Evolutionary conservation across 108 stramenopile genomes (phyloP).

Genomic region (Fragilariopsis cylindrus): DNA sequence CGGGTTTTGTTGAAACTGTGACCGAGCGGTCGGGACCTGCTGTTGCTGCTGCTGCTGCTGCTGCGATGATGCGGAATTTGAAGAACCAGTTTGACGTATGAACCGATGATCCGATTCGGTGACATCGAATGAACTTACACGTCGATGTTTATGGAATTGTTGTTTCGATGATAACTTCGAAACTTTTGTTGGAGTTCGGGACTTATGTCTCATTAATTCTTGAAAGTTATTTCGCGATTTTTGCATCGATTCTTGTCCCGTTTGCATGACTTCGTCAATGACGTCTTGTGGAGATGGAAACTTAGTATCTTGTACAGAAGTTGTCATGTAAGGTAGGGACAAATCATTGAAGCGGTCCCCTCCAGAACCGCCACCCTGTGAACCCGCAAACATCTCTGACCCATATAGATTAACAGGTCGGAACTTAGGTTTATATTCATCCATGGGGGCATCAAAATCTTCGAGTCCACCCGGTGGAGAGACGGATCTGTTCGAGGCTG

Average conservation of each 20-base stretch:
- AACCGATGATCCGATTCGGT: neutral
- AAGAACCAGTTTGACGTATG: too few species aligned
- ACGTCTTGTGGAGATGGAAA: slow-evolving; percentile 5
- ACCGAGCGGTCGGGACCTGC: too few species aligned
- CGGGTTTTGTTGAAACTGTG: too few species aligned
- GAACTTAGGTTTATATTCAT: neutral
- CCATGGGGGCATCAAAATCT: neutral
- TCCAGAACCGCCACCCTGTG: neutral
- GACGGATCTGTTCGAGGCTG: neutral
- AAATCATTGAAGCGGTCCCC: neutral
- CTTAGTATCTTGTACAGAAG: neutral
- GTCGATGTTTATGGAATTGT: slow-evolving; percentile 5
- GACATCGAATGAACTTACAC: slow-evolving; percentile 9
- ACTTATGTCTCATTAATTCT: neutral
- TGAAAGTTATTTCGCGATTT: neutral
- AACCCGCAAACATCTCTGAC: neutral
- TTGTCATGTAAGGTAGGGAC: slow-evolving; percentile 3
- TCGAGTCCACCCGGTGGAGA: neutral
- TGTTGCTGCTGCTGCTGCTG: too few species aligned
- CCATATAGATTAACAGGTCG: neutral
- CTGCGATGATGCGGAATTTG: too few species aligned
- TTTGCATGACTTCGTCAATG: slow-evolving; percentile 21
- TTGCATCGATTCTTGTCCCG: neutral
- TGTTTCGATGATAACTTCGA: slow-evolving; percentile 2
- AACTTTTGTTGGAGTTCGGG: neutral